Evolutionary conservation across 306 rosid species (phyloP), one percentile per base, ranked within the genome.

Genomic region (Cucumis melo): DNA sequence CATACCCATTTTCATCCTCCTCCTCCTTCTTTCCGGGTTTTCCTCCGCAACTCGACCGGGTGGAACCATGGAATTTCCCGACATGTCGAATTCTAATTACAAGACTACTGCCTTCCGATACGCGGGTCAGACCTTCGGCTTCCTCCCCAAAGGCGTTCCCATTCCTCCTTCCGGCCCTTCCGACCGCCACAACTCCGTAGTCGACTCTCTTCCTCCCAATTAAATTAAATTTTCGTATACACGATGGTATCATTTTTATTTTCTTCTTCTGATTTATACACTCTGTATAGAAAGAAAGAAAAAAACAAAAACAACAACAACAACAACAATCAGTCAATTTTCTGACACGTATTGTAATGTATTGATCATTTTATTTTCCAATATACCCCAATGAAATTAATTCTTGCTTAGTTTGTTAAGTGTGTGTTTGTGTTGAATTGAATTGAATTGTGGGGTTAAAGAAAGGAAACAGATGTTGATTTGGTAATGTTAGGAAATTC

Each of bases 131-230:
- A 76, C 85, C 63, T 94, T 94, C 91, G 81, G 87, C 67, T 89
- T 81, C 81, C 84, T 94, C 63, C 99, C 99, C 61, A 92, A 80
- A 90, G 97, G 92, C 75, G 27, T 38, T 2, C 86, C 84, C 0
- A 57, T 89, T 15, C 92, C 97, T 42, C 95, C 99, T 76, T 94
- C 99, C 8, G 97, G 91, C 27, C 99, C 99, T 44, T 94, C 99
- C 53, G 84, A 81, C n/a, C 81, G 96, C 67, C 99, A 94, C 78
- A 94, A 94, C 84, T 73, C 90, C 6, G 75, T 78, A 54, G 82
- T 83, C 75, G 78, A 82, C 80, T 87, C 97, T 32, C 50, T 84
- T 5, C 90, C 98, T 75, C 73, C 78, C 5, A 86, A 89, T 83
- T 91, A 81, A 27, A 27, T 27, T 27, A 2, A 1, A 41, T 41